Conservation (phyloP, 148 eudicot species). For the Fagopyrum homotropicum region DNA sequence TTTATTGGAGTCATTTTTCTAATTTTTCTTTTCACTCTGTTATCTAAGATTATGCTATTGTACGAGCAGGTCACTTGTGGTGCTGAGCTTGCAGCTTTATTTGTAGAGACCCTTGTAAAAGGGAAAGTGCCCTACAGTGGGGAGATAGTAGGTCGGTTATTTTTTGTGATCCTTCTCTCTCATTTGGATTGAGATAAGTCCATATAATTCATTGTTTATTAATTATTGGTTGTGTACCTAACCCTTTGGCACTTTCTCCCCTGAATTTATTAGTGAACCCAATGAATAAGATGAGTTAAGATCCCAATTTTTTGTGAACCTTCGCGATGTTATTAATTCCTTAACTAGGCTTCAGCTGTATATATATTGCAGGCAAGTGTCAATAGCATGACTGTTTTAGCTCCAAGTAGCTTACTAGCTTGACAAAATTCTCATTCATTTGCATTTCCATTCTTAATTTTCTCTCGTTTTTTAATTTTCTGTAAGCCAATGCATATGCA, state of each 20-base stretch:
- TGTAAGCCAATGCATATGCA: not conserved
- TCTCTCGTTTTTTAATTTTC: not conserved
- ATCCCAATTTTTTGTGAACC: not conserved
- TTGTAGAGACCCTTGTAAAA: constrained; percentile 79
- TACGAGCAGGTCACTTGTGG: constrained; percentile 80
- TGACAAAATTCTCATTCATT: not conserved
- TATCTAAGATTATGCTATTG: constrained; percentile 8
- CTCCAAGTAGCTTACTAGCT: not conserved
- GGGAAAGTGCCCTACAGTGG: constrained; percentile 56
- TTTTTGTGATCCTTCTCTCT: constrained; percentile 10
- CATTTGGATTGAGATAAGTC: constrained; percentile 1
- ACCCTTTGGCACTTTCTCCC: not conserved
- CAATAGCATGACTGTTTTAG: not conserved
- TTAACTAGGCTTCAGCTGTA: not conserved
- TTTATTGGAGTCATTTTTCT: not conserved
- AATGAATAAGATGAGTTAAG: not conserved
- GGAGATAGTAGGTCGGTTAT: constrained; percentile 61
- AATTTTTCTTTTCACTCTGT: not conserved
- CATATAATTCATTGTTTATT: not conserved
- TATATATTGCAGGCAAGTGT: not conserved
- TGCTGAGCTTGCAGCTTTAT: constrained; percentile 77
- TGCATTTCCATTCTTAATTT: not conserved
- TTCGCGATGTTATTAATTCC: not conserved
- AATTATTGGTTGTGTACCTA: not conserved
- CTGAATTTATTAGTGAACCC: not conserved